These are phyloP conservation scores for Stachybotrys chlorohalonatus DNA, from an alignment of 2,329 filamentous ascomycete species.

Conservation along the genomic window DNA sequence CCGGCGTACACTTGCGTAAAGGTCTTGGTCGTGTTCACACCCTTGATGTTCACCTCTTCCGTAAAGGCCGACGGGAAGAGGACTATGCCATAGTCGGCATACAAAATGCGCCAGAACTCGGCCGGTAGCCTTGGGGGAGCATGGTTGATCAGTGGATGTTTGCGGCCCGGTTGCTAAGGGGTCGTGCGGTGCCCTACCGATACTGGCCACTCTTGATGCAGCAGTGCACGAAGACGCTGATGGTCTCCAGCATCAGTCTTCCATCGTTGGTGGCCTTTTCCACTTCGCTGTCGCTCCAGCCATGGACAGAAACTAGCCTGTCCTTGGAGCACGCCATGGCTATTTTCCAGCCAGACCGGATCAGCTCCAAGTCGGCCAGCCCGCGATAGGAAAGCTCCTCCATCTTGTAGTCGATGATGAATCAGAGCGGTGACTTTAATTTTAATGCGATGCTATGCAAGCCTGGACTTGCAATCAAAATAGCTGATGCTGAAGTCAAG, in stretches of 20 bases:
- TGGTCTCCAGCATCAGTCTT: slow-evolving; percentile 25
- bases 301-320: slow-evolving; percentile 20
- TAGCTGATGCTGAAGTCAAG: not conserved
- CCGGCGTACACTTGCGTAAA: slow-evolving; percentile 27
- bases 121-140: slow-evolving; percentile 19
- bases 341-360: slow-evolving; percentile 20
- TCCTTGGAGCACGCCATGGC: slow-evolving; percentile 26
- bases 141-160: slow-evolving; percentile 1
- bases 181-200: slow-evolving; percentile 13
- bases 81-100: slow-evolving; percentile 29
- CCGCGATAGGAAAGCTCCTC: not conserved
- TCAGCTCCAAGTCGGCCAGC: not conserved
- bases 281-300: slow-evolving; percentile 22
- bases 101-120: slow-evolving; percentile 28
- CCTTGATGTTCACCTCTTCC: slow-evolving; percentile 22
- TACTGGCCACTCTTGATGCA: slow-evolving; percentile 27
- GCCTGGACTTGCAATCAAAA: not conserved
- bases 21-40: slow-evolving; percentile 21
- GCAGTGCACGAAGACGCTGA: slow-evolving; percentile 29
- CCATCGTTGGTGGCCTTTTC: slow-evolving; percentile 21
- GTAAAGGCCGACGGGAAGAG: slow-evolving; percentile 29
- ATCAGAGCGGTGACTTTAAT: not conserved
- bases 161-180: fast-evolving
- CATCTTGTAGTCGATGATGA: not conserved
- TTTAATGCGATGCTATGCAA: not conserved